Evolutionary conservation across 1,284 basidiomycete species (phyloP), one percentile per base, ranked within the genome.

Genomic region (Sanghuangporus sanghuang): DNA sequence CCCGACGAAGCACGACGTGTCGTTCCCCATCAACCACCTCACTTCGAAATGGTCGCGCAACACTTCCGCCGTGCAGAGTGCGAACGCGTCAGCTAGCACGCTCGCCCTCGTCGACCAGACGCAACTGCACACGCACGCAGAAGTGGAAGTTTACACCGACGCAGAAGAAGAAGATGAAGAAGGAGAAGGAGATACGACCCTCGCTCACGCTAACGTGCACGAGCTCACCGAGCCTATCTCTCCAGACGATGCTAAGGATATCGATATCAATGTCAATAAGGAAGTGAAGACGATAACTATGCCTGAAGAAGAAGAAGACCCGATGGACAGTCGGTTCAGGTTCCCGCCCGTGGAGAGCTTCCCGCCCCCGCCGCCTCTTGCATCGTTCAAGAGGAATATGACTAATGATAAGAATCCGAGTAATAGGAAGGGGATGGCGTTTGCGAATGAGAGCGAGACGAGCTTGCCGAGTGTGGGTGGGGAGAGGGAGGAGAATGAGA

Each of bases 391-490:
- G 6, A 65, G 62, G 38, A 42, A 40, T 12, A 6, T 21, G 3
- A n/a, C 57, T 7, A 48, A 46, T 18, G 23, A 14, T 27, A 42
- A 49, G 39, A 44, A 23, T 23, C n/a, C 50, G n/a, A 35, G 23
- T 1, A 16, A 27, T 16, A 35, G 32, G 21, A 61, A 50, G 50
- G 32, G 12, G 14, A 35, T 32, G 23, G 36, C 32, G 44, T 35
- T 38, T 23, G 8, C 60, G n/a, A 56, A 46, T 16, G 49, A 18
- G 66, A 67, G 54, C 69, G 73, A 32, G 85, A 86, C 65, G 69
- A 86, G 21, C 69, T 87, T 52, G 79, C 84, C 69, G 86, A 88
- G 38, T 79, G 81, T 40, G 83, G 86, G 70, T 85, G 82, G 49
- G 86, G 86, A 86, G 64, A 68, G 81, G 76, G 4, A 42, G 38